Evolutionary conservation across 768 basidiomycete species (phyloP).

Genomic region (Amanita inopinata): DNA sequence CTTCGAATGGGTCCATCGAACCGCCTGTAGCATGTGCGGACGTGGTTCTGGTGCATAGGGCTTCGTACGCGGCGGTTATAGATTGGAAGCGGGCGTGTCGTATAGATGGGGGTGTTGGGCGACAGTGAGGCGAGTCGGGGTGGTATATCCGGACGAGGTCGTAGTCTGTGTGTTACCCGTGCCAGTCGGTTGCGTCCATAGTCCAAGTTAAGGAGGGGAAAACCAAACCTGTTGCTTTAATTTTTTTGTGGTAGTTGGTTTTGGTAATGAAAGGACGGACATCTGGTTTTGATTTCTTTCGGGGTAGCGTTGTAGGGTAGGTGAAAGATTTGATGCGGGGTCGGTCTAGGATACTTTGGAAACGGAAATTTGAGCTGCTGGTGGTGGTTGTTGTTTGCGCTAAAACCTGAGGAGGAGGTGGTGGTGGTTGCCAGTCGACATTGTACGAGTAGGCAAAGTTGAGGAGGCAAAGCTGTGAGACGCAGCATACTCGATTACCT

Average conservation of each 20-base stretch:
- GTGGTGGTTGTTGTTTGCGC: background rate
- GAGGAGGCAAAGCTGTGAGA: conserved; percentile 3
- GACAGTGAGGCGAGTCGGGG: conserved; percentile 48
- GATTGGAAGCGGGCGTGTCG: conserved; percentile 56
- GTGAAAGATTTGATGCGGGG: conserved; percentile 69
- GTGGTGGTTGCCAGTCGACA: conserved; percentile 2
- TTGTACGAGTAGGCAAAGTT: conserved; percentile 5
- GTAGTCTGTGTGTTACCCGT: conserved; percentile 48
- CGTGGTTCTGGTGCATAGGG: conserved; percentile 30
- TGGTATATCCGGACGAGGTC: conserved; percentile 67
- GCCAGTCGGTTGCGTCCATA: too few species aligned
- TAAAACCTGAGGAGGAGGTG: background rate
- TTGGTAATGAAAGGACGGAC: conserved; percentile 28
- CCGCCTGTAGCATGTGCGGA: background rate
- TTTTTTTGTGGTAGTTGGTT: too few species aligned
- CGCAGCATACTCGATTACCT: too few species aligned
- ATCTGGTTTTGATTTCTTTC: conserved; percentile 55
- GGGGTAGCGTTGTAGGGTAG: conserved; percentile 45
- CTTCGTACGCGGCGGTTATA: conserved; percentile 56
- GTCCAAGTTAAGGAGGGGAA: too few species aligned
- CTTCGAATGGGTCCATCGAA: conserved; percentile 29
- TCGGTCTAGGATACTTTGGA: conserved; percentile 42
- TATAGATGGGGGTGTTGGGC: conserved; percentile 28
- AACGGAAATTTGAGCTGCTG: conserved; percentile 29
- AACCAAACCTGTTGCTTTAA: too few species aligned